These are phyloP conservation scores for Cryptosporidium canis DNA, from an alignment of 169 alveolate genomes.

Conservation along the genomic window DNA sequence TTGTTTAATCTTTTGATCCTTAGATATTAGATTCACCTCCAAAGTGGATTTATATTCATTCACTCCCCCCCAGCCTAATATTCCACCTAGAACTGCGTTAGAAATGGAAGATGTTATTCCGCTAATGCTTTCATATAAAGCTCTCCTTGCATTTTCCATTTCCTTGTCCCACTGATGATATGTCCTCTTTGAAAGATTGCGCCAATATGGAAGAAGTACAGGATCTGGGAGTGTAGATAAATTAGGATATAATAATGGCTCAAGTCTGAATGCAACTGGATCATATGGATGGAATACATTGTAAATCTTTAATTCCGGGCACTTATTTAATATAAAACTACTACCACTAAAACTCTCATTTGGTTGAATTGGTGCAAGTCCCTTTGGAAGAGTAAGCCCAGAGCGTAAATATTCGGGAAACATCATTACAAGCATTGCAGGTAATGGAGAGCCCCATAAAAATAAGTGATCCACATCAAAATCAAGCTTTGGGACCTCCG, in stretches of 20 bases:
- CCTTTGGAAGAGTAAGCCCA: conserved; percentile 42
- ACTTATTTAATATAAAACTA: conserved; percentile 78
- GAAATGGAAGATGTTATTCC: conserved; percentile 79
- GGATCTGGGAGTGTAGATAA: conserved; percentile 82
- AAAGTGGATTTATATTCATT: conserved; percentile 74
- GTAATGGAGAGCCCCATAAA: conserved; percentile 85
- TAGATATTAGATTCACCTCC: conserved; percentile 73
- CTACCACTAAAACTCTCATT: conserved; percentile 74
- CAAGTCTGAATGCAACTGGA: conserved; percentile 86
- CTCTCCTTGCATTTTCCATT: conserved; percentile 80
- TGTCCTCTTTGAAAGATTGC: conserved; percentile 84
- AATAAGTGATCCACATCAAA: conserved; percentile 83
- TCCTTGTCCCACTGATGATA: conserved; percentile 87
- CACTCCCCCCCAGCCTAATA: conserved; percentile 70
- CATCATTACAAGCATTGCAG: conserved; percentile 80
- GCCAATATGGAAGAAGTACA: conserved; percentile 84
- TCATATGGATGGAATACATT: conserved; percentile 87
- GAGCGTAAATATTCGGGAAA: conserved; percentile 77
- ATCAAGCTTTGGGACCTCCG: conserved; percentile 76
- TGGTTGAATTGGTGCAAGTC: conserved; percentile 40
- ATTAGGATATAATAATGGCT: conserved; percentile 81
- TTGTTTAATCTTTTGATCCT: conserved; percentile 75
- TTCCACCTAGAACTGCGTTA: conserved; percentile 72
- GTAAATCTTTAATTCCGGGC: conserved; percentile 77
- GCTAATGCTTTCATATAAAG: conserved; percentile 76